A percentile compares a stretch with the other conserved stretches of the same genome.
Conservation (phyloP, 495 filamentous ascomycete genomes). For the Aspergillus baeticus region DNA sequence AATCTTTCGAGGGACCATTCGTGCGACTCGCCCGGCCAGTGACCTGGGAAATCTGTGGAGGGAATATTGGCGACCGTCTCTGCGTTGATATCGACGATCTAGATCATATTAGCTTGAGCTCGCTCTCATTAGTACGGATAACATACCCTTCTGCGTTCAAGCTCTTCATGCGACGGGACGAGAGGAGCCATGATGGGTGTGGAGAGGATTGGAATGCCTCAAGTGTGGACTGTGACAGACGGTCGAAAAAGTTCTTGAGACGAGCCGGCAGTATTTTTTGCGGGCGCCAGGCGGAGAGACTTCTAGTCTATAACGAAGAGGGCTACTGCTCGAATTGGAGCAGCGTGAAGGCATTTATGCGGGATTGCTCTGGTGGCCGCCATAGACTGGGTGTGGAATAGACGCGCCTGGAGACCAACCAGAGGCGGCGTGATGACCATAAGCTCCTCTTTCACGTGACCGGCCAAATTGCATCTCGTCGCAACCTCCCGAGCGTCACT, state of each 20-base stretch:
- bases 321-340: background rate
- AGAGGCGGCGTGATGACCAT: slow-evolving; percentile 42
- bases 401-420: slow-evolving; percentile 30
- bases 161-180: slow-evolving; percentile 47
- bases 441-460: slow-evolving; percentile 39
- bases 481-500: slow-evolving; percentile 37
- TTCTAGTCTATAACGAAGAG: slow-evolving; percentile 16
- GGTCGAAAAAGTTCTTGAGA: slow-evolving; percentile 34
- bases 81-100: slow-evolving; percentile 82
- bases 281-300: slow-evolving; percentile 29
- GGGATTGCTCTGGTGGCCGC: background rate
- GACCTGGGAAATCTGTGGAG: slow-evolving; percentile 85
- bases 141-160: slow-evolving; percentile 49
- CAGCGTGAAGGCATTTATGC: background rate
- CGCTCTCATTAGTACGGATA: background rate
- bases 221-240: slow-evolving; percentile 15
- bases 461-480: slow-evolving; percentile 38
- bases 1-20: slow-evolving; percentile 81
- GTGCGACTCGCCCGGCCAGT: slow-evolving; percentile 89
- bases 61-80: slow-evolving; percentile 88
- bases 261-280: slow-evolving; percentile 42
- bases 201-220: slow-evolving; percentile 6
- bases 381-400: slow-evolving; percentile 22
- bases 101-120: slow-evolving; percentile 19
- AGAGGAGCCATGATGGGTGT: slow-evolving; percentile 45